Evolutionary conservation across 805 yeast genomes (phyloP).

Genomic region (Sungouiella blattae): DNA sequence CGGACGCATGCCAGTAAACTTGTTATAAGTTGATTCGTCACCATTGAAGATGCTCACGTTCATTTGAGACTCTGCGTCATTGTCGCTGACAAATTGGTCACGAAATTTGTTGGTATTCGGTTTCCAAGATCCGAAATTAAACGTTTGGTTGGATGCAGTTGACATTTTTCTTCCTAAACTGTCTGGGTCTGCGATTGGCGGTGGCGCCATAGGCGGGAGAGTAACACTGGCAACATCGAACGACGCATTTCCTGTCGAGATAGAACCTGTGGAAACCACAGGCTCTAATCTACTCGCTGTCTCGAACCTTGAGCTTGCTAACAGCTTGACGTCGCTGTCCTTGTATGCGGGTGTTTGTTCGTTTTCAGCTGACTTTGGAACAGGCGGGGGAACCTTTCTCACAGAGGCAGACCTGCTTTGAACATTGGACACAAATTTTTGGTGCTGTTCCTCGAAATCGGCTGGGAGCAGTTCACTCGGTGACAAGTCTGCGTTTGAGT

Average conservation of each 20-base stretch:
- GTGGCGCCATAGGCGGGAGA: neutral
- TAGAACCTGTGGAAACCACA: conserved; percentile 25
- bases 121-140: conserved; percentile 55
- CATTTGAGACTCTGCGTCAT: conserved; percentile 34
- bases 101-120: conserved; percentile 52
- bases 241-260: conserved; percentile 27
- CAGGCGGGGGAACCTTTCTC: conserved; percentile 34
- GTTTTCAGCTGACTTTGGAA: neutral
- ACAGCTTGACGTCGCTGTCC: neutral
- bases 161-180: conserved; percentile 29
- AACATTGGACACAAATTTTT: conserved; percentile 8
- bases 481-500: no score
- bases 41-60: conserved; percentile 14
- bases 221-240: conserved; percentile 9
- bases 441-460: conserved; percentile 7
- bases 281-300: conserved; percentile 12
- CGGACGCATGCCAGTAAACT: conserved; percentile 29
- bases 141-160: conserved; percentile 25
- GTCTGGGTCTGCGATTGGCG: conserved; percentile 1
- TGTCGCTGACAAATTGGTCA: conserved; percentile 45
- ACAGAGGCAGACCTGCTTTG: conserved; percentile 20
- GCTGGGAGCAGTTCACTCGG: neutral
- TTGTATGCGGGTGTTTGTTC: no score
- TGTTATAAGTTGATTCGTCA: conserved; percentile 25
- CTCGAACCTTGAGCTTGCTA: neutral